Evolutionary conservation across 192 early-diverging fungal genomes (phyloP), one percentile per base, ranked within the genome.

Genomic region (Coemansia javaensis): DNA sequence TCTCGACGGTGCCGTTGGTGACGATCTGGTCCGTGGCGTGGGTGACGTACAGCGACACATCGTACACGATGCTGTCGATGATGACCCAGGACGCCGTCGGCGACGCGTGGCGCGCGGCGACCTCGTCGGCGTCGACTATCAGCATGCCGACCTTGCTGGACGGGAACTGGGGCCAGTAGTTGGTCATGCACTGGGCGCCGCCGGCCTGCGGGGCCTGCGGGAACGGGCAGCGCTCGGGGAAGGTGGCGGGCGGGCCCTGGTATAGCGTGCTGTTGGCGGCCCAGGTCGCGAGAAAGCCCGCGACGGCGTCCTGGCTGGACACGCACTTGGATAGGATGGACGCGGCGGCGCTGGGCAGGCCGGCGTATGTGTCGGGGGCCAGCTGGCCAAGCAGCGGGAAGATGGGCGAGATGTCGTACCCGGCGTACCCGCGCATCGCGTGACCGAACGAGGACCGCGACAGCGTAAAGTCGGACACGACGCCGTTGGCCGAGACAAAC

Each of bases 401-500:
- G 2, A 74, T 38, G 15, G 30, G 7, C 32, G 70, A 58, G 0
- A 66, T 47, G 47, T 74, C 70, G 54, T 74, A 74, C 31, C 70
- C 70, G 3, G 39, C 15, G 46, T 59, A 74, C 11, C 63, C 63
- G 54, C 52, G 63, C 70, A 74, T 74, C 28, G 46, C 31, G 32
- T 40, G 38, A 0, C 63, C 62, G 32, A 74, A 66, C 38, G 49
- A 40, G 2, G 40, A 43, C 23, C 45, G 70, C 14, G 58, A 53
- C 33, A 74, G 51, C 14, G 41, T 40, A 59, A 74, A 74, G 47
- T 74, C 70, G 4, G 70, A 50, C 21, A 74, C 70, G 12, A 74
- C 47, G 36, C 70, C 70, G 54, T 74, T 74, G 22, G 70, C 70
- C 11, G 54, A 44, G 7, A 66, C 63, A 50, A 74, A 74, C 20